Evolutionary conservation across 345 rosid species (phyloP), one percentile per base, ranked within the genome.

Genomic region (Citrus australasica): DNA sequence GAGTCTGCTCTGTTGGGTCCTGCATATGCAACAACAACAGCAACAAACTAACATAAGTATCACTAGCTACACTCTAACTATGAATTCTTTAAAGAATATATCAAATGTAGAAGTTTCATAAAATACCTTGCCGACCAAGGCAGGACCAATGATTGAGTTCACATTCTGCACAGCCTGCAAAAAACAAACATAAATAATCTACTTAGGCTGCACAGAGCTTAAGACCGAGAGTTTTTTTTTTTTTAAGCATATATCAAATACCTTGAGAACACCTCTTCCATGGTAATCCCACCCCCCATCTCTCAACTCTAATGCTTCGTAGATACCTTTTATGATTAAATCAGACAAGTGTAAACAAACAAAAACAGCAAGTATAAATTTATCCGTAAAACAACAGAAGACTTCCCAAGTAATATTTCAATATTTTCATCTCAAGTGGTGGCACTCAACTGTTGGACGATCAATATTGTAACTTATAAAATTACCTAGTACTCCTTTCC

Each of bases 201-300:
- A 19, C 22, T 53, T 53, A 53, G 58, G 30, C 40, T 17, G 37
- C 40, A 63, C 9, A 63, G 21, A 62, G 25, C 22, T 51, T 14
- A 24, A 3, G 2, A 46, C 32, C 21, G 22, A 7, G 35, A 17
- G 8, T 24, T 32, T 21, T 14, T 42, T 28, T 9, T 76, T 48
- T 48, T 16, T 28, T 1, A 27, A 28, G 22, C 33, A 58, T 16
- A 56, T 35, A 70, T 10, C 24, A 58, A 33, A 56, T 58, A 91
- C 92, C 94, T 88, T 91, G 37, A 80, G 83, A 69, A 91, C 94
- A 83, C 94, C 94, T 69, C 89, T 91, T 42, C 94, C 92, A 19
- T 88, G 91, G 80, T 89, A 89, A 59, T 91, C 94, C 35, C 89
- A 88, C 58, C 92, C 90, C 16, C 92, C 92, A 69, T 91, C 94